Base-by-base conservation (phyloP, 2,329 filamentous ascomycete genomes). In the Sclerotinia glacialis region DNA sequence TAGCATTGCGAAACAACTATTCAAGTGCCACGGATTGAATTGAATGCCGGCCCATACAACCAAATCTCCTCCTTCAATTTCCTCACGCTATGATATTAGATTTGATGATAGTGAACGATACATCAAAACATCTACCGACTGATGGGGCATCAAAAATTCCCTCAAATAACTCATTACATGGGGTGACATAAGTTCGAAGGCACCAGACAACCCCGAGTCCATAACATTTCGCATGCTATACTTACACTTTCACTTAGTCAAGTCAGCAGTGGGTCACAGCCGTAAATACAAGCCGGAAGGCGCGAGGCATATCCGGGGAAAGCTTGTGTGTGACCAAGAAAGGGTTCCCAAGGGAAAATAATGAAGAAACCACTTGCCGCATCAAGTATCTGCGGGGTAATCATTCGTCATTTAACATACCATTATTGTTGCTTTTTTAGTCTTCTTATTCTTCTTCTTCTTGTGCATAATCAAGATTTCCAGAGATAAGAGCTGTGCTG, bases 381-480 rank as follows among this genome's bases (percentile, higher is more conserved):
- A 37, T n/a, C 14, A 40, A 16, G 31, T 55, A 55, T 7, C 53
- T 37, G 53, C 31, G 53, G 53, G 53, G 53, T 55, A 55, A 34
- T 34, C 3, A 40, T 21, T 55, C n/a, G 31, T 40, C 53, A 55
- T 55, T 55, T 21, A 37, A 31, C 55, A 26, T 46, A 46, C 44
- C 40, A 59, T 59, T 59, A 28, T 16, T 18, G 6, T 59, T 59
- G 40, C 55, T 59, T 59, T 44, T 58, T 31, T n/a, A 4, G 37
- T 12, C 14, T 40, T 40, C 37, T 14, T 40, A 14, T 40, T 40
- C 12, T 40, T 14, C 12, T 40, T 11, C 3, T 11, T 40, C 11
- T 40, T 28, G 5, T 52, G 49, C 23, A 18, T 52, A 52, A 52
- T 31, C 49, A 28, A 52, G 23, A 52, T 52, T 52, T 52, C 18